Evolutionary conservation across 2,329 filamentous ascomycete genomes (phyloP), one percentile per base, ranked within the genome.

Genomic region (Plenodomus lindquistii): DNA sequence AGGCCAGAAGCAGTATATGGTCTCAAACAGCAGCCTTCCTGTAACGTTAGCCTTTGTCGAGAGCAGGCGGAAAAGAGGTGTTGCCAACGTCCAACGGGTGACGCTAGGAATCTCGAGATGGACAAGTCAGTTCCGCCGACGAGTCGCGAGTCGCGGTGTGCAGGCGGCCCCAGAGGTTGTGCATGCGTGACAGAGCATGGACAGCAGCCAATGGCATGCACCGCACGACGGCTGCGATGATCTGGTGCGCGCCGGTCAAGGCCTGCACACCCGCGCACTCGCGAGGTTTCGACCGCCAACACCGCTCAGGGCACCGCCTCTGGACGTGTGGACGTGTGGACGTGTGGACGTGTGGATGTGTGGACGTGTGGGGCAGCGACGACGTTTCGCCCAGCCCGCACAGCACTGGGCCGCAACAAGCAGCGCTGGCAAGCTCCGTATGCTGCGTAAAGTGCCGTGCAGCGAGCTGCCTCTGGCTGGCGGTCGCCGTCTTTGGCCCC

Each of bases 131-230:
- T 43, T 44, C 37, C 47, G 22, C 48, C 44, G 57, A 57, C 47
- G 47, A 55, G 55, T 60, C 54, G 57, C 47, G 47, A 55, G 55
- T 60, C 54, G 57, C 60, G 57, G 59, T 55, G 57, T 59, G 52
- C 52, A 48, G 37, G 44, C 48, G 37, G 44, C 46, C 47, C 45
- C 7, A 37, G 51, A 61, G 50, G 54, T 62, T 57, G 57, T 51
- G 52, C 61, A 59, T 54, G 59, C 59, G 55, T 54, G 54, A 57
- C 52, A 50, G 56, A 42, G 48, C 53, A 48, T 47, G 55, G 20
- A 40, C 37, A 35, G 31, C 43, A 46, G 55, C 52, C 55, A 58
- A 58, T 58, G 31, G 55, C 41, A 27, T 36, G 29, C 22, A 37
- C 24, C 29, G 44, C 38, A 46, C 44, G 17, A 46, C 24, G 44